These are phyloP conservation scores for Fagopyrum homotropicum DNA, from an alignment of 148 eudicot genomes.

Conservation along the genomic window DNA sequence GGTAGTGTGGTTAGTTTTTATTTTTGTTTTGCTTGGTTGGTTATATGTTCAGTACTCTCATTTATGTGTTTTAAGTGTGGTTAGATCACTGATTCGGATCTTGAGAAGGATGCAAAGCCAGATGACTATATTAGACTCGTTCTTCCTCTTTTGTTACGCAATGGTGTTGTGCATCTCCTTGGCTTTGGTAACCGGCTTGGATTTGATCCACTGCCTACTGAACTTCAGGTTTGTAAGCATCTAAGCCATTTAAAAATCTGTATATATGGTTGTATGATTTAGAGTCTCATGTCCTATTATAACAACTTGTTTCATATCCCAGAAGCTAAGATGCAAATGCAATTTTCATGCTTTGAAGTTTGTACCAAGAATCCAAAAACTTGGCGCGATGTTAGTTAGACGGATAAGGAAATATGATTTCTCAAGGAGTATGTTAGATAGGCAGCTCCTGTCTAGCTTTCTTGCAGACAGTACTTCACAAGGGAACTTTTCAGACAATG, in stretches of 20 bases:
- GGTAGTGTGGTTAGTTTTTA: slow-evolving; percentile 70
- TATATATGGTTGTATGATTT: too few species aligned
- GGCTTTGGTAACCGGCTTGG: slow-evolving; percentile 95
- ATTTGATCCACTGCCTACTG: slow-evolving; percentile 70
- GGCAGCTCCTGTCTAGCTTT: slow-evolving; percentile 67
- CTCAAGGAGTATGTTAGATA: slow-evolving; percentile 40
- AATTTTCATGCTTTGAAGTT: slow-evolving; percentile 85
- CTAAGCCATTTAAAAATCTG: not conserved
- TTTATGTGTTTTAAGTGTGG: not conserved
- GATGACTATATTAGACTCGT: slow-evolving; percentile 47
- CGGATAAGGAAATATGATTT: slow-evolving; percentile 48
- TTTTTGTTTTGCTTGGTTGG: too few species aligned
- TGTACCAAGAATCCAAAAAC: slow-evolving; percentile 63
- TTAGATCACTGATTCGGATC: slow-evolving; percentile 84
- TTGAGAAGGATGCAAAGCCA: slow-evolving; percentile 78
- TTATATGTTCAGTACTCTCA: not conserved
- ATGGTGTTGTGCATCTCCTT: slow-evolving; percentile 73
- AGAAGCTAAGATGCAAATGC: slow-evolving; percentile 93
- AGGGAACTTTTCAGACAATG: slow-evolving; percentile 9
- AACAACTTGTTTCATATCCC: slow-evolving; percentile 18
- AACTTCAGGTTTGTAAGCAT: slow-evolving; percentile 54
- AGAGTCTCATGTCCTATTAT: too few species aligned
- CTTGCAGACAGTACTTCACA: slow-evolving; percentile 21
- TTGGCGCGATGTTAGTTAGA: slow-evolving; percentile 54
- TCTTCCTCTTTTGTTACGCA: slow-evolving; percentile 61